Conservation (phyloP, 2,329 filamentous ascomycete species). For the Pleurostoma richardsiae region DNA sequence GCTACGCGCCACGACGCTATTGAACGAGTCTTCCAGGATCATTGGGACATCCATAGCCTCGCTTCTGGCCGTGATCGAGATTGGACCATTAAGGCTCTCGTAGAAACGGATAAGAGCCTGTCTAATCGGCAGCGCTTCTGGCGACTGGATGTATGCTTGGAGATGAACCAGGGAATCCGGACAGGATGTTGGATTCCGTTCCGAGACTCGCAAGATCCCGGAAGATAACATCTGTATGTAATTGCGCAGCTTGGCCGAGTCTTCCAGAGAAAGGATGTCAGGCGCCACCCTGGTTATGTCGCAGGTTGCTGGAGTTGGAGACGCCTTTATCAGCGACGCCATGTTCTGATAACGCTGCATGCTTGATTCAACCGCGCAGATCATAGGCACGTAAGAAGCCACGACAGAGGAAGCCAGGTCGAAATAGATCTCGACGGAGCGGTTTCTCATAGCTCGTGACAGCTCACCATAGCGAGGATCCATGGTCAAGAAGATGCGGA, state of each 20-base stretch:
- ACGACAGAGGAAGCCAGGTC: constrained; percentile 33
- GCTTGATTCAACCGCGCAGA: constrained; percentile 43
- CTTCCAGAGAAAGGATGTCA: constrained; percentile 42
- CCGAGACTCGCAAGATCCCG: too few relatives aligned
- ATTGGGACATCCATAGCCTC: too few relatives aligned
- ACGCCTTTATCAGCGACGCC: constrained; percentile 19
- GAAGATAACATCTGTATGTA: constrained; percentile 6
- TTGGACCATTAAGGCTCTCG: background rate
- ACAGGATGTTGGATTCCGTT: too few relatives aligned
- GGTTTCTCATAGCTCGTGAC: constrained; percentile 93
- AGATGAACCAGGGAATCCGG: too few relatives aligned
- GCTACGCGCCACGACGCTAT: too few relatives aligned
- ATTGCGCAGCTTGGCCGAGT: constrained; percentile 32
- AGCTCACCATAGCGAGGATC: constrained; percentile 90
- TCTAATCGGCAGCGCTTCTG: constrained; percentile 23
- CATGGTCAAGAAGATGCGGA: constrained; percentile 90
- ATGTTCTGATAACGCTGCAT: constrained; percentile 41
- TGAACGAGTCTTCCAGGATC: too few relatives aligned
- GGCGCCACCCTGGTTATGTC: constrained; percentile 32
- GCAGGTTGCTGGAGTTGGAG: constrained; percentile 16
- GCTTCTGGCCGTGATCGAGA: too few relatives aligned
- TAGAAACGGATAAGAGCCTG: constrained; percentile 26
- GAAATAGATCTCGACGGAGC: constrained; percentile 85
- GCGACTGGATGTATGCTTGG: constrained; percentile 17
- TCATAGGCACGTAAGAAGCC: constrained; percentile 27